These are phyloP conservation scores for Diversispora eburnea DNA, from an alignment of 192 early-diverging fungal genomes.

Conservation along the genomic window DNA sequence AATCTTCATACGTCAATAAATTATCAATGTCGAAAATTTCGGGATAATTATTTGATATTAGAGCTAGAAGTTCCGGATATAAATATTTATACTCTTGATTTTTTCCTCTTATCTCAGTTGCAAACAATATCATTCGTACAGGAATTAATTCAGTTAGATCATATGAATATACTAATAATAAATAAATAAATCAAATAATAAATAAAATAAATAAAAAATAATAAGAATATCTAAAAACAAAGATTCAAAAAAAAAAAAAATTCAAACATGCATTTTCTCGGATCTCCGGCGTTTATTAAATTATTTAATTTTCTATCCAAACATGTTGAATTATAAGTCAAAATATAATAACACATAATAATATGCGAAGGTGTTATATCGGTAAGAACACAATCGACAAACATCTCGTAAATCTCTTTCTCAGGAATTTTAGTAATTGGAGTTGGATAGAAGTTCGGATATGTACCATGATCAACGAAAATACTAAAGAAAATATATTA, in stretches of 20 bases:
- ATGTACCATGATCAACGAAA: constrained; percentile 1
- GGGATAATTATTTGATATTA: constrained; percentile 36
- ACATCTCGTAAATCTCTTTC: constrained; percentile 11
- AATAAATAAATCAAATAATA: constrained; percentile 16
- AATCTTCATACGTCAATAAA: constrained; percentile 33
- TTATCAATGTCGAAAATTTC: constrained; percentile 40
- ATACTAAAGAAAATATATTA: constrained; percentile 22
- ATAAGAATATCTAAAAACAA: neutral
- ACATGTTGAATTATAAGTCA: constrained; percentile 32
- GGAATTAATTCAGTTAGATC: constrained; percentile 31
- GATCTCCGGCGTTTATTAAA: neutral
- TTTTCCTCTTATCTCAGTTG: constrained; percentile 29
- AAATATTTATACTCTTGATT: constrained; percentile 32
- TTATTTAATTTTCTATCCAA: neutral
- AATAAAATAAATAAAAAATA: neutral
- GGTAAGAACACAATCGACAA: constrained; percentile 1
- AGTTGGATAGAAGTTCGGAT: neutral
- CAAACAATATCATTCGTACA: constrained; percentile 32
- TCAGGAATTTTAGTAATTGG: constrained; percentile 33
- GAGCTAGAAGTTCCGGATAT: constrained; percentile 38
- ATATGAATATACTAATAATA: constrained; percentile 31
- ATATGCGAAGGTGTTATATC: constrained; percentile 31
- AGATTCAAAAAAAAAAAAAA: neutral
- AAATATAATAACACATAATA: constrained; percentile 35
- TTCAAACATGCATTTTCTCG: neutral